Evolutionary conservation across 768 basidiomycete species (phyloP), one percentile per base, ranked within the genome.

Genomic region (Leucocoprinus birnbaumii): DNA sequence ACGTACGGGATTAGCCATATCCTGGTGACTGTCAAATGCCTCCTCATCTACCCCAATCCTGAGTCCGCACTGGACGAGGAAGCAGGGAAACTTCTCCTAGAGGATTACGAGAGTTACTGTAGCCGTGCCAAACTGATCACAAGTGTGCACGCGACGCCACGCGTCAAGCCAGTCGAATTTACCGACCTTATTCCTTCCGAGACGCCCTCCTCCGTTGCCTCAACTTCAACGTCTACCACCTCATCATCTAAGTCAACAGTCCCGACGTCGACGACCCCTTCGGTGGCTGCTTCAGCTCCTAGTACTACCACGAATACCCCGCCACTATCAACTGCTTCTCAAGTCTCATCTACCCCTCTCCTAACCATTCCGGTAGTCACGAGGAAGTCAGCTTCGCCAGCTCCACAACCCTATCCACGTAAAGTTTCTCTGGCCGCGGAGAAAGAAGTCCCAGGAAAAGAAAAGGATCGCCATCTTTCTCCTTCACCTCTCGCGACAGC

Each of bases 51-150:
- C 66, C 95, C 95, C 26, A 97, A 97, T 66, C 93, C 96, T 27
- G 95, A 98, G 69, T 95, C 92, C 7, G 96, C 95, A 0, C 75
- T 98, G 46, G 94, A 98, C 67, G 95, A 98, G 66, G 93, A 97
- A 66, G 95, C 95, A 0, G 96, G 95, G 21, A 96, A 94, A 68
- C 78, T 96, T 48, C 71, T 97, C 37, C 74, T 96, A 44, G 91
- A 96, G 66, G 86, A 95, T 58, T 98, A 97, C 68, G 83, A 87
- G 46, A 87, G 81, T 62, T 98, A 96, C 65, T 92, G 85, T 69
- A 78, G 83, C 59, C 86, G 94, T 51, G 94, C 94, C 14, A 85
- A 81, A 66, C 80, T 97, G 19, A 93, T 96, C 63, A 95, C 94
- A 22, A 85, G 83, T 58, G 91, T 98, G 16, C 95, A 98, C 65